Evolutionary conservation across 768 basidiomycete genomes (phyloP), one percentile per base, ranked within the genome.

Genomic region (Mycena olivaceomarginata): DNA sequence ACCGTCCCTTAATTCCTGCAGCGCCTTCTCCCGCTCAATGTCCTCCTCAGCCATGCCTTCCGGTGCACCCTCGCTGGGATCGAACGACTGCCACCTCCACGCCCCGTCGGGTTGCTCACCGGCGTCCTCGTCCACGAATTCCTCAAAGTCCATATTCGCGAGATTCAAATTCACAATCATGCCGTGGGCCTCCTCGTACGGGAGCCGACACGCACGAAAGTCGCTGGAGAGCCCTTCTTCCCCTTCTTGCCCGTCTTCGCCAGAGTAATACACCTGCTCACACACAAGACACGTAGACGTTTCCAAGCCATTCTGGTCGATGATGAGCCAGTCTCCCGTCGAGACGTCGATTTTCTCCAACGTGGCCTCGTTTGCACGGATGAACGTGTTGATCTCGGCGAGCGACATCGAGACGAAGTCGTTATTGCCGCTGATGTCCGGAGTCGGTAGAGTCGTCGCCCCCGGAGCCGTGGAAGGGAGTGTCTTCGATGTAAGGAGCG

Each of bases 61-160:
- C 10, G 6, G 4, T 2, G 13, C 48, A 16, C 18, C 48, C 18
- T 37, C 48, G 48, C 48, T 18, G 18, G 48, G 16, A 15, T 10
- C 5, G 25, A 59, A 59, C 25, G 25, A 25, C 11, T 37, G 22
- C 57, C 60, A 68, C 45, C 8, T 68, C 76, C 76, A 77, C 20
- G 51, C 43, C 20, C 76, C 70, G 41, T 72, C 76, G 22, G 41
- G 67, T 41, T 72, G 39, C 67, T 39, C 40, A 0, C 76, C 76
- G 13, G 57, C 62, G 0, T 73, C 64, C 67, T 77, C 59, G n/a
- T 77, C 76, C 1, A 73, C 67, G 11, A 40, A 72, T 0, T 77
- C 76, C 62, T 77, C 76, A 15, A 72, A 77, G 0, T 39, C 62
- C 70, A 77, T 77, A 43, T 77, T 73, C 18, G 48, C 31, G 15